Base-by-base conservation (phyloP, 73 alveolate genomes). In the Halteria grandinella region DNA sequence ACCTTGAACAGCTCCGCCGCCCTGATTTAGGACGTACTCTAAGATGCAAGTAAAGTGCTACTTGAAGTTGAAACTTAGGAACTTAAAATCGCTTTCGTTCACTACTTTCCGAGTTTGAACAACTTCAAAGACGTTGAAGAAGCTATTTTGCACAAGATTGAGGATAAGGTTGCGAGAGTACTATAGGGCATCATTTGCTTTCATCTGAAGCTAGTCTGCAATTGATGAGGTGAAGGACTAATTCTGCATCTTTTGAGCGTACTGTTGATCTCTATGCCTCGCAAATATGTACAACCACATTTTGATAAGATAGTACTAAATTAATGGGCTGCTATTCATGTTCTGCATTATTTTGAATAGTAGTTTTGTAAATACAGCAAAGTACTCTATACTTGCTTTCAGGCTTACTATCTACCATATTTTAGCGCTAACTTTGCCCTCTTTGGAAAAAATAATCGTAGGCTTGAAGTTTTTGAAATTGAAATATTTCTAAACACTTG, bases 181-280 rank as follows among this genome's bases (percentile, higher is more conserved):
- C n/a, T n/a, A n/a, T n/a, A n/a, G n/a, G n/a, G n/a, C n/a, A n/a
- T n/a, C n/a, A n/a, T n/a, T n/a, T n/a, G n/a, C n/a, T n/a, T n/a
- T n/a, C n/a, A n/a, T n/a, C n/a, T n/a, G n/a, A n/a, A n/a, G n/a
- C n/a, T n/a, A n/a, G n/a, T n/a, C n/a, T n/a, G n/a, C n/a, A n/a
- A n/a, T n/a, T n/a, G n/a, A n/a, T n/a, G n/a, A n/a, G n/a, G n/a
- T n/a, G n/a, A n/a, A n/a, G n/a, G n/a, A n/a, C n/a, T n/a, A n/a
- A n/a, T n/a, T n/a, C n/a, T n/a, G n/a, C n/a, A n/a, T n/a, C n/a
- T n/a, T n/a, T n/a, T n/a, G n/a, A n/a, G n/a, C n/a, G n/a, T n/a
- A n/a, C n/a, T n/a, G n/a, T n/a, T n/a, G n/a, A 1, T 66, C 80
- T 44, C 80, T 66, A 37, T 66, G 66, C 39, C 47, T 41, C 7